These are phyloP conservation scores for Tirmania nivea DNA, from an alignment of 495 filamentous ascomycete genomes.

Conservation along the genomic window DNA sequence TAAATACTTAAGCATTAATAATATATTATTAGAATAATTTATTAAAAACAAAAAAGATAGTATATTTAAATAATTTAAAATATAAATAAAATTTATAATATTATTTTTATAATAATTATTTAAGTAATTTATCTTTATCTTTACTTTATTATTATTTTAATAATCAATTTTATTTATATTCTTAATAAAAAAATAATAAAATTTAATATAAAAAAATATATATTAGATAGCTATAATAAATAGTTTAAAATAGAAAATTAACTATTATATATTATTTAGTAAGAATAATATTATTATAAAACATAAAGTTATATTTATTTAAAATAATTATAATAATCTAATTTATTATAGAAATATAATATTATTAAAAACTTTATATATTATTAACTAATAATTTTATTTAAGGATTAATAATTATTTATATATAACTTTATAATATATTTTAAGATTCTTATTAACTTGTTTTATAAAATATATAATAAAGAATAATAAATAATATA, in stretches of 20 bases:
- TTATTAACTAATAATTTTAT: not conserved
- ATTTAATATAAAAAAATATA: slow-evolving; percentile 13
- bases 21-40: slow-evolving; percentile 6
- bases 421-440: not conserved
- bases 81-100: slow-evolving; percentile 7
- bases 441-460: not conserved
- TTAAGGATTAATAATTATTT: not conserved
- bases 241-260: not conserved
- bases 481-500: not conserved
- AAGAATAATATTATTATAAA: not conserved
- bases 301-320: not conserved
- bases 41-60: slow-evolving; percentile 1
- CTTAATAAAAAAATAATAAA: slow-evolving; percentile 3
- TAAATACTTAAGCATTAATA: slow-evolving; percentile 4
- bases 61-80: not conserved
- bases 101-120: not conserved
- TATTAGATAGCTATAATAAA: slow-evolving; percentile 1
- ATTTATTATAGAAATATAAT: not conserved
- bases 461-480: not conserved
- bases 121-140: too few species aligned
- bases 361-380: not conserved
- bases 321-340: not conserved
- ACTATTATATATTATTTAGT: not conserved
- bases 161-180: slow-evolving; percentile 1
- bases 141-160: slow-evolving; percentile 1